Evolutionary conservation across 768 basidiomycete species (phyloP), one percentile per base, ranked within the genome.

Genomic region (Auriculariales sp.): DNA sequence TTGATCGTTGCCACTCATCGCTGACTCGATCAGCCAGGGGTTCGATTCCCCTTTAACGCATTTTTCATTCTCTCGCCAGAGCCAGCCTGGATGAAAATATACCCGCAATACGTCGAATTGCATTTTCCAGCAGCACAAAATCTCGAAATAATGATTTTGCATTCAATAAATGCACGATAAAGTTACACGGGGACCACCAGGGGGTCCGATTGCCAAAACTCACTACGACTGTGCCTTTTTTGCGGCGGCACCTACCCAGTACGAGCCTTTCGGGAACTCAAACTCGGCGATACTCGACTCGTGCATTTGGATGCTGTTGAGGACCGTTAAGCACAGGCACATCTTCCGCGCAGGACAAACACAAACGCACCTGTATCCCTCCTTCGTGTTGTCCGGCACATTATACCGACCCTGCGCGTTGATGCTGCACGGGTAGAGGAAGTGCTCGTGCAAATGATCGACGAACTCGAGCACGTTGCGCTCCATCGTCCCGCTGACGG

Each of bases 371-470:
- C 79, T 83, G 65, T 91, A 90, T 1, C 91, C 91, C 57, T 87
- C 90, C 15, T 71, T 64, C 0, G 84, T 70, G 56, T 84, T 77
- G 51, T 57, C 66, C 0, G 91, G 91, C 3, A 93, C 85, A 57
- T 91, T 92, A 65, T 95, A 97, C 33, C 89, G 72, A 33, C 92
- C 93, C 14, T 73, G 73, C 2, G 66, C 54, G 66, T 93, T 95
- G 68, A 97, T 89, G 15, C 87, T 83, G 58, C 86, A 88, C 2
- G 90, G 91, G 53, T 79, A 79, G 35, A 82, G 67, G 66, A 95
- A 98, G 61, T 95, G 87, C 59, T 97, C 90, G 65, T 98, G 93
- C 32, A 97, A 71, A 63, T 95, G 93, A 61, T 90, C 83, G 28
- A 81, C 84, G 55, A 78, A 88, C 64, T 90, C 92, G 33, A 97